phyloP scores from a whole-genome alignment of 2,329 filamentous ascomycete genomes.

The Trichoderma sp. region DNA sequence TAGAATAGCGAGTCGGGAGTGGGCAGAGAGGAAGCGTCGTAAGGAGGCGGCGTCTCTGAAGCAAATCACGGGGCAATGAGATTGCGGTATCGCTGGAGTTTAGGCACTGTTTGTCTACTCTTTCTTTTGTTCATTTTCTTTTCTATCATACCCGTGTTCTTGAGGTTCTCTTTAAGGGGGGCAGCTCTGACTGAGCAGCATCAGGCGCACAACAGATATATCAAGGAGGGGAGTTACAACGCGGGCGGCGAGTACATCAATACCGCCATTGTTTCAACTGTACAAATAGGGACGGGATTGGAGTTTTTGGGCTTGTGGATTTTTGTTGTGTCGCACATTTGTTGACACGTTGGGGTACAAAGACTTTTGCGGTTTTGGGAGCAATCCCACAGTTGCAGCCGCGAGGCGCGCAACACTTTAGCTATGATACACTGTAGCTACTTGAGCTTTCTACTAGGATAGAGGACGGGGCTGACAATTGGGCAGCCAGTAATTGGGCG shows the following conservation, averaged over 20 bases:
- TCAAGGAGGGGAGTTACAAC: background rate
- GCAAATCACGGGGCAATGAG: background rate
- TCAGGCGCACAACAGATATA: background rate
- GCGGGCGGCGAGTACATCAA: background rate
- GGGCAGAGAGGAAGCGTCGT: constrained; percentile 58
- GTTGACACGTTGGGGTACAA: background rate
- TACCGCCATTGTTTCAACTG: background rate
- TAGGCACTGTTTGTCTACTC: background rate
- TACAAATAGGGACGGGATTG: background rate
- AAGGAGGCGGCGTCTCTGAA: constrained; percentile 33
- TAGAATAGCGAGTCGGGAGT: constrained; percentile 57
- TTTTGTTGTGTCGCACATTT: background rate
- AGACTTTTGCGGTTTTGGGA: background rate
- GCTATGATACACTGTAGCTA: background rate
- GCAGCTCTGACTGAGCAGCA: background rate
- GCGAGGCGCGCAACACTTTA: background rate
- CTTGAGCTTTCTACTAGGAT: background rate
- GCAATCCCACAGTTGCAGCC: constrained; percentile 1
- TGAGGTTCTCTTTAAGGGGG: background rate
- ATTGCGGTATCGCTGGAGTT: background rate
- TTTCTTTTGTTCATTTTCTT: background rate
- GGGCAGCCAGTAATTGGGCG: constrained; percentile 1
- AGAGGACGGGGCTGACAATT: constrained; percentile 5
- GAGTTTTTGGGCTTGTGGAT: background rate
- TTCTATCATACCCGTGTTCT: background rate